Evolutionary conservation across 768 basidiomycete species (phyloP).

Genomic region (Suillus tomentosus): DNA sequence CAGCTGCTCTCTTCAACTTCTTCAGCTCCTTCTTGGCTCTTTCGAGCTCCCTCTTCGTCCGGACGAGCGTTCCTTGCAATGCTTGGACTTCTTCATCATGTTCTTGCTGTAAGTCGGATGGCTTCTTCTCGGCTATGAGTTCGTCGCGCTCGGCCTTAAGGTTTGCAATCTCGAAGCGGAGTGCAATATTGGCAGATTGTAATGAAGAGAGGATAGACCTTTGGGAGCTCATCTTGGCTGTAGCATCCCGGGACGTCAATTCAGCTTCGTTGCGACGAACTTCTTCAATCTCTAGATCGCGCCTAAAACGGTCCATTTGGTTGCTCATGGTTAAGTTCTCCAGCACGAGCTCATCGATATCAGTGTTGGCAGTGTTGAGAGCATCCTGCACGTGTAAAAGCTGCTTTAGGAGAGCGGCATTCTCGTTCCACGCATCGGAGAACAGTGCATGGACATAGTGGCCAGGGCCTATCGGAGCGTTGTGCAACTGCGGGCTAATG

Average conservation of each 20-base stretch:
- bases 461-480: background rate
- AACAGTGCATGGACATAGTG: constrained; percentile 1
- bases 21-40: background rate
- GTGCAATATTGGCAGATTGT: background rate
- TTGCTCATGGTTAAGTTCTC: background rate
- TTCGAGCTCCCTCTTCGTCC: background rate
- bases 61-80: background rate
- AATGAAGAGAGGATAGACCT: background rate
- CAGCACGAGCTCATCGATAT: background rate
- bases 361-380: background rate
- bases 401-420: background rate
- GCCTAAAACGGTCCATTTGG: background rate
- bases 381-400: background rate
- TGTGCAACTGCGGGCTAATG: background rate
- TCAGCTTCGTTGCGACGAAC: constrained; percentile 3
- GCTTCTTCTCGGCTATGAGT: background rate
- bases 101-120: background rate
- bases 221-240: constrained; percentile 2
- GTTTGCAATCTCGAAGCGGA: background rate
- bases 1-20: constrained; percentile 6
- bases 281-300: background rate
- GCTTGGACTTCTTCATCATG: background rate
- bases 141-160: constrained; percentile 1
- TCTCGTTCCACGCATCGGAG: constrained; percentile 3
- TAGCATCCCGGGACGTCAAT: background rate